A percentile compares a stretch with the other conserved stretches of the same genome.
Evolutionary conservation across 768 basidiomycete genomes (phyloP).

Genomic region (Candolleomyces aberdarensis): DNA sequence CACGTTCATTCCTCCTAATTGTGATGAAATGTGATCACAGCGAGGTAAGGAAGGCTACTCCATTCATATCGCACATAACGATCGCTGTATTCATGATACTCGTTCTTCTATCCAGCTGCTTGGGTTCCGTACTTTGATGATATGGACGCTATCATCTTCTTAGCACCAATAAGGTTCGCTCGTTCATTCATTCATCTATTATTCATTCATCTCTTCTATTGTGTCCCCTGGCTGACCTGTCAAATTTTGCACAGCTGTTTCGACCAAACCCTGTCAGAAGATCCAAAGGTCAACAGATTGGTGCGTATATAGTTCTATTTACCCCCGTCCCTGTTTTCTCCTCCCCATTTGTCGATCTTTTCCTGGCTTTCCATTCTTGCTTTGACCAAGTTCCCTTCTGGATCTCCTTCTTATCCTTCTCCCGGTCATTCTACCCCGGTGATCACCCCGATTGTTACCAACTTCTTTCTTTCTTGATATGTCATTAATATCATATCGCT

Average conservation of each 20-base stretch:
- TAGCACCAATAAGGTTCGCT: conserved; percentile 56
- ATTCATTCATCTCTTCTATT: neutral
- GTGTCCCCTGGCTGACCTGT: neutral
- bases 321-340: no score
- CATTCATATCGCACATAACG: neutral
- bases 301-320: conserved; percentile 15
- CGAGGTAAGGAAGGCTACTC: neutral
- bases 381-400: no score
- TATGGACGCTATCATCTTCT: conserved; percentile 69
- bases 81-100: neutral
- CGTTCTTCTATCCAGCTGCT: conserved; percentile 38
- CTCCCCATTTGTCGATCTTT: no score
- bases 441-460: no score
- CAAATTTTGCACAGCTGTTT: conserved; percentile 41
- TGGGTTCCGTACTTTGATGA: conserved; percentile 65
- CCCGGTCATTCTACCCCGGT: no score
- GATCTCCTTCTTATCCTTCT: no score
- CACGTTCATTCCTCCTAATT: neutral
- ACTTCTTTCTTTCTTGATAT: no score
- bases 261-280: conserved; percentile 68
- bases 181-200: neutral
- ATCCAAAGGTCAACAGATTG: conserved; percentile 58
- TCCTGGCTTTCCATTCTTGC: no score
- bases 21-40: neutral
- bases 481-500: no score